Evolutionary conservation across 2,329 filamentous ascomycete species (phyloP).

Genomic region (Lecanicillium sp.): DNA sequence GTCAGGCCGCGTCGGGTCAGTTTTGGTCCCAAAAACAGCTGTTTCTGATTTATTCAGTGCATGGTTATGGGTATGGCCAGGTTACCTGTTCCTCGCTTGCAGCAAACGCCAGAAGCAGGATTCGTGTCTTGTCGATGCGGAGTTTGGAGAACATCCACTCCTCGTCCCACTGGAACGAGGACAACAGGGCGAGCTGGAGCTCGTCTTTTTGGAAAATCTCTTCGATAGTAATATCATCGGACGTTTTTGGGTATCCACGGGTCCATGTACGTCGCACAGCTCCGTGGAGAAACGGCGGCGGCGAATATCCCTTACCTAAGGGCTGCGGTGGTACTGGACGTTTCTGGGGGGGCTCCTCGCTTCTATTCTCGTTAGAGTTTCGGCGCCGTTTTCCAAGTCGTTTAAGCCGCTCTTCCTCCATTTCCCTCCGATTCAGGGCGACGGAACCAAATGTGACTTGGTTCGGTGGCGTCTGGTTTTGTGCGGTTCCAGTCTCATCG

Average conservation of each 20-base stretch:
- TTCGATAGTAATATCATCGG: conserved; percentile 78
- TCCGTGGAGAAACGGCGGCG: conserved; percentile 47
- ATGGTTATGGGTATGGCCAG: neutral
- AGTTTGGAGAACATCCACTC: conserved; percentile 74
- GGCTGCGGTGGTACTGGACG: neutral
- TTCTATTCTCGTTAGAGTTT: conserved; percentile 12
- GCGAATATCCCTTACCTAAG: neutral
- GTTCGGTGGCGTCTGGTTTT: neutral
- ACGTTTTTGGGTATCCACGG: conserved; percentile 51
- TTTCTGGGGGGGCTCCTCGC: neutral
- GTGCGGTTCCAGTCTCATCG: neutral
- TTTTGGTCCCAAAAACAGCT: neutral
- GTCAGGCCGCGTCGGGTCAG: neutral
- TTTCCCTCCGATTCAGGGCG: conserved; percentile 67
- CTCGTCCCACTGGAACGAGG: conserved; percentile 81
- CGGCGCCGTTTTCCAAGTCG: conserved; percentile 53
- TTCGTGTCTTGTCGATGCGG: conserved; percentile 51
- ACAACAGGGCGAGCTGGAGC: conserved; percentile 72
- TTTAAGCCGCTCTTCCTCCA: conserved; percentile 78
- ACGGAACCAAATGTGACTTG: conserved; percentile 32
- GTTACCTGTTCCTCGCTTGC: conserved; percentile 46
- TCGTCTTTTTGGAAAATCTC: conserved; percentile 72
- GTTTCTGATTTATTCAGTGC: neutral
- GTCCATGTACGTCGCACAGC: conserved; percentile 78
- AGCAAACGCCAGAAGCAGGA: conserved; percentile 56